Evolutionary conservation across 768 basidiomycete species (phyloP).

Genomic region (Fistulinella prunicolor): DNA sequence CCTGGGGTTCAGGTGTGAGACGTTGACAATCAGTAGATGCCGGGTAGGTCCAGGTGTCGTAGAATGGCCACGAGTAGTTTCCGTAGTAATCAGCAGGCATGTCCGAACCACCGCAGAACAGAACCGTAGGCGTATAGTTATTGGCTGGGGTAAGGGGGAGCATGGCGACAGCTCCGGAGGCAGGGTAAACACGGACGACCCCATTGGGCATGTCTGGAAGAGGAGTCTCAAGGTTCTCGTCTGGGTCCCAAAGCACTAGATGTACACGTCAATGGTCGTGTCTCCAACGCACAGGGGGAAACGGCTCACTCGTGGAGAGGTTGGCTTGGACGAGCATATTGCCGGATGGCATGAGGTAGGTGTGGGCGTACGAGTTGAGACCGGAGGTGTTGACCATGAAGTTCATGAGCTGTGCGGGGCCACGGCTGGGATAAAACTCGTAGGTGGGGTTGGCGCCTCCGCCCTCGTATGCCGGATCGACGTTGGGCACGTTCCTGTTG

Average conservation of each 20-base stretch:
- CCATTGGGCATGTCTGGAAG: conserved; percentile 71
- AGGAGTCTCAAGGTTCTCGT: conserved; percentile 53
- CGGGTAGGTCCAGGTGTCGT: conserved; percentile 71
- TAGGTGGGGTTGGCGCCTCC: conserved; percentile 72
- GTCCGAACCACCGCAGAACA: conserved; percentile 90
- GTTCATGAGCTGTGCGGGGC: conserved; percentile 48
- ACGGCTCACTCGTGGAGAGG: conserved; percentile 57
- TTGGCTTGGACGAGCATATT: conserved; percentile 81
- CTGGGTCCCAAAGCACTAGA: conserved; percentile 50
- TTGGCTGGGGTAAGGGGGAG: conserved; percentile 88
- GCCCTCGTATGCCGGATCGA: conserved; percentile 57
- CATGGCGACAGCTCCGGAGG: conserved; percentile 85
- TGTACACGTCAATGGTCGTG: neutral
- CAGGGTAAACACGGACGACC: conserved; percentile 84
- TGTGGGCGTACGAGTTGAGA: conserved; percentile 72
- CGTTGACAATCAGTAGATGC: conserved; percentile 74
- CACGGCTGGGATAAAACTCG: conserved; percentile 74
- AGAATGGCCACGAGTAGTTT: conserved; percentile 68
- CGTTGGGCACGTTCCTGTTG: conserved; percentile 67
- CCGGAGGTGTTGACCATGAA: conserved; percentile 74
- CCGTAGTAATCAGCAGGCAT: conserved; percentile 74
- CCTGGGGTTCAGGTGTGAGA: conserved; percentile 80
- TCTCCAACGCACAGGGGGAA: neutral
- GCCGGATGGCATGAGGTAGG: conserved; percentile 71
- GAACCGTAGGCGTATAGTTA: conserved; percentile 77